Base-by-base conservation (phyloP, 2,329 filamentous ascomycete genomes). In the Fonsecaea pedrosoi region DNA sequence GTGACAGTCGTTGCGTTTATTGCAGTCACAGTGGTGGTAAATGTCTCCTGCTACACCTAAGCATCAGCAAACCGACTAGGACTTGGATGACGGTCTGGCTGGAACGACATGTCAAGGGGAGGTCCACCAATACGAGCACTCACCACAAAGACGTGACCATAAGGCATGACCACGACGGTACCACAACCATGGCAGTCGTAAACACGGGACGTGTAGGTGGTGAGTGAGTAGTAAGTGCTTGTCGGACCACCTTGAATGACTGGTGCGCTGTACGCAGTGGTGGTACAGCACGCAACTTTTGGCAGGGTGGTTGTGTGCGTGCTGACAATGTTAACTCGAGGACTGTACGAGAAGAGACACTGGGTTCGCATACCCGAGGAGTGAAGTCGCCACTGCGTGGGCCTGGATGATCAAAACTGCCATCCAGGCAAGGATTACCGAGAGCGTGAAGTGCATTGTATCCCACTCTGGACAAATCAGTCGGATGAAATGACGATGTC, bases 161-260 rank as follows among this genome's bases (percentile, higher is more conserved):
- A 40, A 1, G 60, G 55, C 13, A 57, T 15, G 12, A 66, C 60
- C 35, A 71, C 64, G 80, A 82, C 64, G 82, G 83, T 74, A 7
- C 18, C 25, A 58, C 69, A 70, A 18, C 69, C 69, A 40, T 63
- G 56, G 37, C 69, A 70, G 32, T 70, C 67, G 50, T 66, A 69
- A 30, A 65, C 18, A 2, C 25, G n/a, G 5, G 66, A 69, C 81
- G 84, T 15, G 82, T 68, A 69, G 38, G 67, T 65, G 53, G 68
- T 69, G 13, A 63, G 30, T 9, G 66, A 55, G 60, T 73, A 72
- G 66, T 60, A 63, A 40, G 62, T 70, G 62, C 45, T 66, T 42
- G 65, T 70, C 42, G 67, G 64, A 15, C 64, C 67, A 18, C 45
- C 64, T 32, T 50, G 21, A 35, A 64, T 54, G 68, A 67, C 66